These are phyloP conservation scores for Chionographis japonica DNA, from an alignment of 106 monocot genomes.

Conservation along the genomic window DNA sequence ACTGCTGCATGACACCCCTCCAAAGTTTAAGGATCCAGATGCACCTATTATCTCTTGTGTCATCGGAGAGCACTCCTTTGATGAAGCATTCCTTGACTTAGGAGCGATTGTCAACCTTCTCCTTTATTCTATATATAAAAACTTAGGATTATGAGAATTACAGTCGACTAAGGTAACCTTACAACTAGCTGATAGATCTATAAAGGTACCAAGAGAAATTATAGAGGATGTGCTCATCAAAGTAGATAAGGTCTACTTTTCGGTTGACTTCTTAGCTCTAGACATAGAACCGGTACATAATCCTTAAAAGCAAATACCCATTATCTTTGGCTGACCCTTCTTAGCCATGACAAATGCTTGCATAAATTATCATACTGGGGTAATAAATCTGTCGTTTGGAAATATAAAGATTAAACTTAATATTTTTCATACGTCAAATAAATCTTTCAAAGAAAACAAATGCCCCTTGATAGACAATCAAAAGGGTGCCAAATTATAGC, in stretches of 20 bases:
- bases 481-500: too few species aligned
- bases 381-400: too few species aligned
- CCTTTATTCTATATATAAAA: not conserved
- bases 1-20: not conserved
- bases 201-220: not conserved
- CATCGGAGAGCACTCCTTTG: not conserved
- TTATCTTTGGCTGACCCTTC: not conserved
- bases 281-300: not conserved
- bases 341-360: not conserved
- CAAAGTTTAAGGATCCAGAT: conserved; percentile 1
- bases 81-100: not conserved
- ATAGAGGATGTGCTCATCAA: not conserved
- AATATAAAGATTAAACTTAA: too few species aligned
- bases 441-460: too few species aligned
- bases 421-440: too few species aligned
- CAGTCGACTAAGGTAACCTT: not conserved
- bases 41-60: not conserved
- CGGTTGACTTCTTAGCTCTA: not conserved
- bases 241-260: not conserved
- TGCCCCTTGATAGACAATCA: too few species aligned
- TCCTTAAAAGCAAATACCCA: not conserved
- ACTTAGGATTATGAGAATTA: not conserved
- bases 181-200: not conserved
- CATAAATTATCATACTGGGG: too few species aligned
- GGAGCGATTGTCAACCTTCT: not conserved